Evolutionary conservation across 2,329 filamentous ascomycete genomes (phyloP), one percentile per base, ranked within the genome.

Genomic region (Xylaria sp.): DNA sequence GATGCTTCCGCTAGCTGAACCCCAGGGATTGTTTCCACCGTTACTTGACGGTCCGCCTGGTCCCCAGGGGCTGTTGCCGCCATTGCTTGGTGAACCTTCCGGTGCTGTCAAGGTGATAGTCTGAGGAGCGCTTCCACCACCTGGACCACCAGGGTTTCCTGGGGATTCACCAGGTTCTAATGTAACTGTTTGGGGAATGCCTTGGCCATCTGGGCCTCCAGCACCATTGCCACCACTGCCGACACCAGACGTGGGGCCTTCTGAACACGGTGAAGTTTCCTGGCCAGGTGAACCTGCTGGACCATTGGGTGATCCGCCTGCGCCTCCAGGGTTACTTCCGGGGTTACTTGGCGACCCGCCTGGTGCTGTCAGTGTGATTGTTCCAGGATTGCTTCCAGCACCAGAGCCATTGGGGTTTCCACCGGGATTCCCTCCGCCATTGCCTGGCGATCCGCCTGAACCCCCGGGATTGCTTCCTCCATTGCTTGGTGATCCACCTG

Each of bases 361-460:
- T 9, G 59, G 56, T 13, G 39, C 44, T 43, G 61, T 60, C 18
- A 61, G 37, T 13, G 61, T 63, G 47, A 62, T 48, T 16, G 52
- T 61, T 17, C 52, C 40, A 13, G 52, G 57, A 5, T 22, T 21
- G 8, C 51, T 47, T 21, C 55, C 54, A 20, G 54, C 37, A 52
- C 29, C 21, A 29, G 44, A 39, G 19, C 34, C 37, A 21, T 34
- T 34, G 21, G 49, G 44, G 7, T 34, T 24, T 21, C 50, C 53
- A 37, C 50, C 51, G 48, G 51, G 11, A 2, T 34, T 41, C 7
- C 40, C 38, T 16, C 50, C 52, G 21, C 42, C 50, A 20, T 22
- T 55, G 17, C 59, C 43, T 16, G 51, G 19, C 43, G 54, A 44
- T 4, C 50, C 45, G 26, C 52, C 56, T 49, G 56, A 41, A 22